Percentiles rank a stretch among this genome's conserved stretches.
Evolutionary conservation across 257 asterid species (phyloP).

Genomic region (Avicennia marina): DNA sequence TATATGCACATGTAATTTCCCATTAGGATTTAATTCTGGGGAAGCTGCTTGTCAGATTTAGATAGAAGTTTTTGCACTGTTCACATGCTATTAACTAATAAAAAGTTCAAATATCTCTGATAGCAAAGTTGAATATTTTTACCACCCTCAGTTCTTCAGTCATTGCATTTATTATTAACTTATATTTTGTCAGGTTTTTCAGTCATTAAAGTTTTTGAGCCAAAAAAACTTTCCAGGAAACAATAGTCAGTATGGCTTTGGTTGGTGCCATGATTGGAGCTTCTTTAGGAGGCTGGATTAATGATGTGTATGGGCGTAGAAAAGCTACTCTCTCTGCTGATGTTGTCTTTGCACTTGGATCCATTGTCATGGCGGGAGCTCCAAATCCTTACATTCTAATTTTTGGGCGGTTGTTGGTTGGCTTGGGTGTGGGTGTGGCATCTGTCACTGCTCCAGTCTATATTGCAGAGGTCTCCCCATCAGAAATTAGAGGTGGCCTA

Average conservation of each 20-base stretch:
- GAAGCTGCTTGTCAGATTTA: background rate
- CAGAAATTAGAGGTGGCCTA: slow-evolving; percentile 92
- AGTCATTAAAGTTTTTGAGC: slow-evolving; percentile 8
- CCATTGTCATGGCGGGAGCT: slow-evolving; percentile 80
- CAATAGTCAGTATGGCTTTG: slow-evolving; percentile 98
- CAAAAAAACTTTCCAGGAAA: slow-evolving; percentile 50
- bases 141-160: background rate
- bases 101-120: background rate
- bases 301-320: slow-evolving; percentile 84
- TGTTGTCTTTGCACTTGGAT: slow-evolving; percentile 73
- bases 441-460: slow-evolving; percentile 96
- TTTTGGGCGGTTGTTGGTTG: slow-evolving; percentile 73
- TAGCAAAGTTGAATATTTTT: too few relatives aligned
- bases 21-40: background rate
- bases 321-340: slow-evolving; percentile 90
- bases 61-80: background rate
- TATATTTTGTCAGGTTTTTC: background rate
- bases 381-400: slow-evolving; percentile 81
- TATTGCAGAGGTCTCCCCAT: slow-evolving; percentile 92
- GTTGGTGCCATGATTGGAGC: slow-evolving; percentile 95
- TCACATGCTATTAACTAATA: background rate
- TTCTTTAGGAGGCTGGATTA: slow-evolving; percentile 84
- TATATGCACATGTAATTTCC: too few relatives aligned
- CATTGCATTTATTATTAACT: background rate
- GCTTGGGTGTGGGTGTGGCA: slow-evolving; percentile 91